Evolutionary conservation across 352 stramenopile species (phyloP), one percentile per base, ranked within the genome.

Genomic region (Phytopythium litorale): DNA sequence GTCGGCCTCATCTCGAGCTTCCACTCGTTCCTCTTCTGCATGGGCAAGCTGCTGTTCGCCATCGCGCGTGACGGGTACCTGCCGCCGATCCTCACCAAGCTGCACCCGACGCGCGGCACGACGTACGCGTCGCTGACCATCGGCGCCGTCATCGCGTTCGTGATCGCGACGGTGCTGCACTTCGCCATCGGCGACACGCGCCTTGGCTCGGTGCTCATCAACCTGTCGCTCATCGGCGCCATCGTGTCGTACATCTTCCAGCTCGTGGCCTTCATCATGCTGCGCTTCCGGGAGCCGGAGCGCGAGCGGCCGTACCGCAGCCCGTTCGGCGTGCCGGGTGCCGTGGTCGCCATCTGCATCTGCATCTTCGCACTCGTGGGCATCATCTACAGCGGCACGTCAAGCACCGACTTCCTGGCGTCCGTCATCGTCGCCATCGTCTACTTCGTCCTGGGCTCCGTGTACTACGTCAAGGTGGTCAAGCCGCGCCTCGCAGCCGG

Each of bases 11-110:
- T 88, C 51, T 81, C 71, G 50, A 81, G 70, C 54, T 88, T 88
- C 65, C 78, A 88, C 70, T 88, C 78, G 66, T 88, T 88, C 71
- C 80, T 88, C 28, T 88, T 81, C 61, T 88, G 78, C 65, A 88
- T 88, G 78, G 75, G 78, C 32, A 79, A 79, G 37, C 56, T 88
- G 54, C 66, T 88, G 12, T 83, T 71, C 62, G 78, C 78, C 35
- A 88, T 88, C 50, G 78, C 78, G 12, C 77, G 76, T 48, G 78
- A 88, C 50, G 78, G 78, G n/a, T 88, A 73, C 63, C 67, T 88
- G 28, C 78, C 78, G 9, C 54, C 67, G 13, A 54, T 81, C 13
- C 58, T 88, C 30, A 85, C 77, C 49, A 82, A 81, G 59, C 37
- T 81, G 37, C 72, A 81, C 61, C 74, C 78, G 23, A 77, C 66